Evolutionary conservation across 1,284 basidiomycete species (phyloP).

Genomic region (Irpex sp.): DNA sequence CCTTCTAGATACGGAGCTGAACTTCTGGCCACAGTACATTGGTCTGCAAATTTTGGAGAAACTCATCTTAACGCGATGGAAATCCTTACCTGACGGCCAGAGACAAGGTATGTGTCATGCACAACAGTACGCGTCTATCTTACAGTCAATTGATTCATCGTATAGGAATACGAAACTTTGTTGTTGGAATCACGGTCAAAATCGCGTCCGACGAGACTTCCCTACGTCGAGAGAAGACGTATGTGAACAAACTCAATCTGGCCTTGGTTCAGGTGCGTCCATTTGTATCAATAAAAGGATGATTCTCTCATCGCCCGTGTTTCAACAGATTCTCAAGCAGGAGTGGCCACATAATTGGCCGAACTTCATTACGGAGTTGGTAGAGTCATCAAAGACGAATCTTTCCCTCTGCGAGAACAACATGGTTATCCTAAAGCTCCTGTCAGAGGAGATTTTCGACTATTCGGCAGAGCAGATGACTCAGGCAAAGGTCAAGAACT

Average conservation of each 20-base stretch:
- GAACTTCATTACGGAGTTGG: conserved; percentile 95
- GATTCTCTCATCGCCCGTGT: conserved; percentile 6
- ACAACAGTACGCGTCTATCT: conserved; percentile 8
- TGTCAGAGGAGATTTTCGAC: conserved; percentile 99
- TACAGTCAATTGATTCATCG: not conserved
- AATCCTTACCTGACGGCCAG: conserved; percentile 91
- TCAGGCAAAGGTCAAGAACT: conserved; percentile 93
- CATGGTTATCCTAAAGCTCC: conserved; percentile 97
- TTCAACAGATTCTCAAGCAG: conserved; percentile 92
- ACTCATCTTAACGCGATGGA: conserved; percentile 93
- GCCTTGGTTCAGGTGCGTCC: conserved; percentile 84
- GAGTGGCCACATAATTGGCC: conserved; percentile 99
- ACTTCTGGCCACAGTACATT: conserved; percentile 64
- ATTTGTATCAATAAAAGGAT: conserved; percentile 9
- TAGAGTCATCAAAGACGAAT: conserved; percentile 95
- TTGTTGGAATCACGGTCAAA: conserved; percentile 91
- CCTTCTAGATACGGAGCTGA: not conserved
- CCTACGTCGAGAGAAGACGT: conserved; percentile 91
- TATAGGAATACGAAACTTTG: conserved; percentile 93
- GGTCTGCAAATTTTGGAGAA: conserved; percentile 94
- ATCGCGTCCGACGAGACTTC: conserved; percentile 84
- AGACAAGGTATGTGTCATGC: conserved; percentile 59
- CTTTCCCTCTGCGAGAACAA: conserved; percentile 99
- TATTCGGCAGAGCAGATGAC: conserved; percentile 99
- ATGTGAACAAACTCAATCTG: conserved; percentile 95